Percentiles rank a stretch among this genome's conserved stretches.
Evolutionary conservation across 2,329 filamentous ascomycete species (phyloP).

Genomic region (Xenosphaeropsis pyriputrescens): DNA sequence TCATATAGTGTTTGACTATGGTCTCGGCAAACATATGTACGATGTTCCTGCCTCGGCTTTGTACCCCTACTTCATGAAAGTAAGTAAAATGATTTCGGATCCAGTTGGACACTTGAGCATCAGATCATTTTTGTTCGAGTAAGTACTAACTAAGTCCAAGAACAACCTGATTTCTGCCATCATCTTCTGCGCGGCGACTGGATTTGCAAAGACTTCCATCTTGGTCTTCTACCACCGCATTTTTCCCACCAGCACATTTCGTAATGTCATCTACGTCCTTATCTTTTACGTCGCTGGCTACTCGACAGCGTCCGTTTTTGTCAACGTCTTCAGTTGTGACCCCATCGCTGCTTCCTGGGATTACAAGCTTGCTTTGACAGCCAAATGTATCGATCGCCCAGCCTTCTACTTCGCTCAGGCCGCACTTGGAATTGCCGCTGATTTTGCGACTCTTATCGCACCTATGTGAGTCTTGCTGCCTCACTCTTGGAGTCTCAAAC

Average conservation of each 20-base stretch:
- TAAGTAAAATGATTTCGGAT: conserved; percentile 1
- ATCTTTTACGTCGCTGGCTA: conserved; percentile 12
- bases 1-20: too few relatives aligned
- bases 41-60: background rate
- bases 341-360: conserved; percentile 12
- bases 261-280: conserved; percentile 9
- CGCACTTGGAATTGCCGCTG: conserved; percentile 12
- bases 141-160: conserved; percentile 1
- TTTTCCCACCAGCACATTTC: conserved; percentile 11
- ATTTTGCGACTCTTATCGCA: conserved; percentile 15
- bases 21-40: too few relatives aligned
- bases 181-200: conserved; percentile 8
- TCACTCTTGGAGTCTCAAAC: too few relatives aligned
- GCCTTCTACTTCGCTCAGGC: conserved; percentile 15
- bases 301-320: conserved; percentile 11
- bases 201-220: conserved; percentile 14
- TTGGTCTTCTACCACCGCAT: conserved; percentile 15
- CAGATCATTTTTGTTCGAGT: too few relatives aligned
- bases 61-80: conserved; percentile 3
- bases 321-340: conserved; percentile 14
- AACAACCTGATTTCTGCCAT: conserved; percentile 9
- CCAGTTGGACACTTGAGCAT: too few relatives aligned
- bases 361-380: conserved; percentile 8
- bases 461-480: conserved; percentile 14
- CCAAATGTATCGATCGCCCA: conserved; percentile 13